Percentiles rank a stretch among this genome's conserved stretches.
phyloP scores from a whole-genome alignment of 2,329 filamentous ascomycete genomes.

The Lecanicillium sp. region DNA sequence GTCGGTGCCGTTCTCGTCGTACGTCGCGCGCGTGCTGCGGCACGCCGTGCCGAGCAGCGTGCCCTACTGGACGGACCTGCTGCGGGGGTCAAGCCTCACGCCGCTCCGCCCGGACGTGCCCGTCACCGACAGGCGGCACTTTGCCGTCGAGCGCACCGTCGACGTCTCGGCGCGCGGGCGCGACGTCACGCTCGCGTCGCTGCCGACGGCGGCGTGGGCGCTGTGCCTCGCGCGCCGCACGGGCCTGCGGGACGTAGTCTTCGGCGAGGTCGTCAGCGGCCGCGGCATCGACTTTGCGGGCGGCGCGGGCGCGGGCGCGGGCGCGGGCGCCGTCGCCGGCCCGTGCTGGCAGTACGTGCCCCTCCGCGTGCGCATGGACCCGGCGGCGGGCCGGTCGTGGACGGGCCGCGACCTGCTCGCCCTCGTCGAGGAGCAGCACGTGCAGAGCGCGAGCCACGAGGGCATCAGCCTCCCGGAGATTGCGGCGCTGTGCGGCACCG shows the following conservation, averaged over 20 bases:
- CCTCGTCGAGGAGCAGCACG: conserved; percentile 51
- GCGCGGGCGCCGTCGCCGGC: conserved; percentile 54
- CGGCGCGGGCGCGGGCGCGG: no score
- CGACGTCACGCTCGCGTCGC: conserved; percentile 56
- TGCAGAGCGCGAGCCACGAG: conserved; percentile 50
- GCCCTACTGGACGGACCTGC: conserved; percentile 55
- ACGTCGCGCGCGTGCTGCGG: conserved; percentile 37
- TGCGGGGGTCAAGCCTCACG: conserved; percentile 48
- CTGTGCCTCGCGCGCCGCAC: conserved; percentile 53
- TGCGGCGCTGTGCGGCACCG: conserved; percentile 35
- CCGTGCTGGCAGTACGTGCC: conserved; percentile 65
- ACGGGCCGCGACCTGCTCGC: conserved; percentile 47
- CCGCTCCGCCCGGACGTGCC: conserved; percentile 34
- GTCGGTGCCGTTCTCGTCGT: conserved; percentile 39
- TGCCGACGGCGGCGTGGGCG: conserved; percentile 64
- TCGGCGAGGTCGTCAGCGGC: conserved; percentile 61
- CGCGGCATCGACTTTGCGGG: conserved; percentile 48
- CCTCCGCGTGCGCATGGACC: conserved; percentile 50
- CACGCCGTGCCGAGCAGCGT: conserved; percentile 43
- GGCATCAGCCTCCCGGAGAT: conserved; percentile 50
- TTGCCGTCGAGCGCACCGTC: conserved; percentile 36
- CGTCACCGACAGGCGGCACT: conserved; percentile 32
- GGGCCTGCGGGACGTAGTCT: conserved; percentile 50
- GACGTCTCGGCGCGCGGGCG: conserved; percentile 42
- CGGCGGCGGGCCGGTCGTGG: conserved; percentile 38